Evolutionary conservation across 2,329 filamentous ascomycete species (phyloP), one percentile per base, ranked within the genome.

Genomic region (Bimuria novae-zelandiae): DNA sequence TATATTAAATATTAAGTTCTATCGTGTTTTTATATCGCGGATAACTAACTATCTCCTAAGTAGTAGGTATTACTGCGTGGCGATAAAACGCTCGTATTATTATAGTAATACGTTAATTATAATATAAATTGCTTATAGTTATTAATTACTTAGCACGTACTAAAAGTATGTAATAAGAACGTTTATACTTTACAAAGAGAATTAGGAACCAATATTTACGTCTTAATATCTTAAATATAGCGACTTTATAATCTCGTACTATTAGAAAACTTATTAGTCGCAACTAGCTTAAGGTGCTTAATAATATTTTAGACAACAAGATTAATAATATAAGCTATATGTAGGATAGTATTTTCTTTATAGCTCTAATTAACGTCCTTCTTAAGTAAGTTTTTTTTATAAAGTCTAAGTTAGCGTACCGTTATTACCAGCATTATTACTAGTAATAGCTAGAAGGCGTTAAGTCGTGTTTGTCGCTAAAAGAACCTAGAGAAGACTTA

Each of bases 1-100:
- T 42, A 57, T 57, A 50, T 57, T 41, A 30, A 41, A 52, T n/a
- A 35, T 54, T n/a, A 17, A 57, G 27, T 54, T 57, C 43, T 50
- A 57, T 43, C 32, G 16, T 23, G 17, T 57, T 29, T 52, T 52
- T 4, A 54, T n/a, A 19, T 52, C 27, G 33, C 5, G 42, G 29
- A 40, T 27, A 50, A 32, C 23, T 19, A 35, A 43, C 27, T 35
- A 36, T 23, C 17, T 25, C 25, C 17, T 44, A 19, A 40, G 11
- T 40, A 40, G 36, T 40, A 40, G 16, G 21, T 40, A 21, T 40
- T 40, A 40, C 36, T 40, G 21, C 21, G 21, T 40, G 21, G 36
- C 21, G 21, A 40, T 40, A 40, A 40, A 40, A 40, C 16, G 16
- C 36, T 40, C 21, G 21, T 40, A 40, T 4, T 17, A 17, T 17